A percentile compares a stretch with the other conserved stretches of the same genome.
Conservation (phyloP, 345 rosid species). For the Kandelia obovata region DNA sequence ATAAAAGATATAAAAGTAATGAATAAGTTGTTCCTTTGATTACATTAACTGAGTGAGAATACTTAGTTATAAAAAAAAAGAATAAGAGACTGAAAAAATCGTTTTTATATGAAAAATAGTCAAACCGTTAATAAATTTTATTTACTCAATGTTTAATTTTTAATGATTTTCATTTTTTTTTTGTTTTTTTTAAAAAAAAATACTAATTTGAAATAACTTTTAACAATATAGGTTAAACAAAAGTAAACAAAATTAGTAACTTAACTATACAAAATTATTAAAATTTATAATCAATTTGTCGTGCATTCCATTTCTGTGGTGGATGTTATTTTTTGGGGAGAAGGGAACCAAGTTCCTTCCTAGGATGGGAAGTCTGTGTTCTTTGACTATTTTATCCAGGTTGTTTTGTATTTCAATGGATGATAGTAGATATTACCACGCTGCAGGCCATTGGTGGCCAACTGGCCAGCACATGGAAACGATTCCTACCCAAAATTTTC, state of each 20-base stretch:
- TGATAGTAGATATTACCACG: slow-evolving; percentile 28
- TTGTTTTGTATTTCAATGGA: slow-evolving; percentile 12
- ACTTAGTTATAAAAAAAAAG: slow-evolving; percentile 27
- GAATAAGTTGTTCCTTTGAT: slow-evolving; percentile 38
- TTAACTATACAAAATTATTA: too few relatives aligned
- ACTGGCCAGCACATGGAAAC: slow-evolving; percentile 38
- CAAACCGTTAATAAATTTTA: too few relatives aligned
- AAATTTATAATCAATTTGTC: too few relatives aligned
- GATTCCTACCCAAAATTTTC: background rate
- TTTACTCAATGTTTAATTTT: too few relatives aligned
- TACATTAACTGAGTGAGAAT: slow-evolving; percentile 32
- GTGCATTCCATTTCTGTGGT: background rate
- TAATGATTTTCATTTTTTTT: too few relatives aligned
- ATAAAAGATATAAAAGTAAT: background rate
- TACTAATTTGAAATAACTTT: too few relatives aligned
- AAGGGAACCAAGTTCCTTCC: slow-evolving; percentile 34
- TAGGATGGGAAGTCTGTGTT: slow-evolving; percentile 17
- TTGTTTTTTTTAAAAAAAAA: too few relatives aligned
- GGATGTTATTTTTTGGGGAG: slow-evolving; percentile 34
- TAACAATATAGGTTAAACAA: too few relatives aligned
- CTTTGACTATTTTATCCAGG: background rate
- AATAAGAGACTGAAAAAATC: slow-evolving; percentile 13
- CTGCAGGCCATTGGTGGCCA: slow-evolving; percentile 28
- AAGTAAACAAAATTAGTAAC: too few relatives aligned
- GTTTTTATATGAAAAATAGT: background rate